Base-by-base conservation (phyloP, 805 yeast species). In the Kuraishia borneana region DNA sequence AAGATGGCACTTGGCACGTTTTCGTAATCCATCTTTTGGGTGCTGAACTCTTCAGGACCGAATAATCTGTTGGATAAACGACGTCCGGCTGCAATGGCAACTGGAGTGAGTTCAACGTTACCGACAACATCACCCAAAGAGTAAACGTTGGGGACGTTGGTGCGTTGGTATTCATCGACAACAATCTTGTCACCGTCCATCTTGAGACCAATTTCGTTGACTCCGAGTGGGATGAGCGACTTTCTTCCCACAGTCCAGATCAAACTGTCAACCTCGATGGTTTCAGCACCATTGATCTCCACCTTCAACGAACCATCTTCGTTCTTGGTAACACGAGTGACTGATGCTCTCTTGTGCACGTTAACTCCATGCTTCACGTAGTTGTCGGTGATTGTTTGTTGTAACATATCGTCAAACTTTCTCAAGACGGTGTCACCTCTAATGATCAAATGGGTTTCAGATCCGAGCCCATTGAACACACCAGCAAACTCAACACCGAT, bases 11-110 rank as follows among this genome's bases (percentile, higher is more conserved):
- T 81, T 29, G 99, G 98, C 33, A 92, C 75, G 52, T 88, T 83
- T 20, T 55, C 60, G 58, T 79, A 92, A 54, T 87, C 96, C 56
- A 83, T 84, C 53, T 88, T 85, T 55, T 79, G 83, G 31, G 73
- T 56, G 42, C 72, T 73, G 63, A 69, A 84, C 37, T 60, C 54
- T 41, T 69, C 74, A 36, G 88, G 80, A 17, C 96, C 96, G 54
- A 89, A 92, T 39, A 92, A 62, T 55, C 99, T 74, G 64, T 89
- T 88, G 20, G 96, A 74, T 45, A 92, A 70, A 56, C 76, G 83
- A 60, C 99, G 79, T 40, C 99, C 99, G 7, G 98, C 88, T 25
- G 98, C 96, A 62, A 92, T 92, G 26, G 98, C 98, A 30, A 87
- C 96, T 6, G 99, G 99, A 2, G 99, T 92, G 48, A 92, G 71